Base-by-base conservation (phyloP, 768 basidiomycete genomes). In the Sistotremastrum niveocremeum region DNA sequence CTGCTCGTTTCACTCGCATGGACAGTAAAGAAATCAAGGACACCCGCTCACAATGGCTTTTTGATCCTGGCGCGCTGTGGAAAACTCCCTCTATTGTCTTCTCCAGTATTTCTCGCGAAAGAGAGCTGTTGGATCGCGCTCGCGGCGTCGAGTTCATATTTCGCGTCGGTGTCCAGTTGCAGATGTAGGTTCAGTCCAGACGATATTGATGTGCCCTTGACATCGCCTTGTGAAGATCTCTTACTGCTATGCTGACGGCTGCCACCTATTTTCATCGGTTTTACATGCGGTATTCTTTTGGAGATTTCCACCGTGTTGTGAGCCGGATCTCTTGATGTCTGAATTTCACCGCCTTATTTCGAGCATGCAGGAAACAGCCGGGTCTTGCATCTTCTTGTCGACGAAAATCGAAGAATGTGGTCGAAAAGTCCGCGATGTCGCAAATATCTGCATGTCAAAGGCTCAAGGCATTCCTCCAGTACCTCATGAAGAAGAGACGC, bases 321-420 rank as follows among this genome's bases (percentile, higher is more conserved):
- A 51, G 68, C 49, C 34, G 35, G 35, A 49, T 39, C n/a, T 50
- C 49, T n/a, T 45, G 41, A 45, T 32, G 32, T 38, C 34, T 4
- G 43, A 7, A 41, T 34, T 10, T 28, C 4, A 2, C 33, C 28
- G 10, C 8, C 44, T 37, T 2, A 7, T 34, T 51, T 53, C 50
- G 41, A 44, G 41, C 31, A 35, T 49, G 42, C 46, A 90, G 87
- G 80, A 86, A 52, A 79, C 87, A 37, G 86, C 88, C 31, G 86
- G 84, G 8, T 72, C 87, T 4, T 89, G 85, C 59, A 77, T 90
- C 49, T 90, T 90, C 56, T 72, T 90, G 48, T 84, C 87, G 1
- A 87, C 87, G n/a, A 90, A 90, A 61, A 89, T 85, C 1, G 87
- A 90, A 59, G 87, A 90, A 62, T 88, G 84, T 53, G 84, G 84